Base-by-base conservation (phyloP, 352 stramenopile genomes). In the Phytophthora pinifolia region DNA sequence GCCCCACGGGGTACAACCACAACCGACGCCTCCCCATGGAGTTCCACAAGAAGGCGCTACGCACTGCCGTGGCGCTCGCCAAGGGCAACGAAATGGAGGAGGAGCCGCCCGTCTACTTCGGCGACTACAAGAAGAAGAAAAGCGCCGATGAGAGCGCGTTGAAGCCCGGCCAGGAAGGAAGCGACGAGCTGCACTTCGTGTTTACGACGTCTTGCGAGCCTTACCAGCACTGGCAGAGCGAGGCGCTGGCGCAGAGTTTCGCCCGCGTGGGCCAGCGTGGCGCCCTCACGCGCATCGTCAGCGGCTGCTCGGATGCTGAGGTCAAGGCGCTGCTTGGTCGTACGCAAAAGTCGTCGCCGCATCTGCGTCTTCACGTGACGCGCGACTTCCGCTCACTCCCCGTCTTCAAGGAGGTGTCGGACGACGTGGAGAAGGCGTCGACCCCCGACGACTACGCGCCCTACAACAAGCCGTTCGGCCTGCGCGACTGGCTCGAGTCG, bases 181-280 rank as follows among this genome's bases (percentile, higher is more conserved):
- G 77, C 46, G 69, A 92, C 12, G 71, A 88, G 12, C 35, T 91
- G 14, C 79, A 94, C 46, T 92, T 92, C 43, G 84, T 92, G 1
- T 91, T 89, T 51, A 74, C 70, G 4, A 87, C 79, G 10, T 78
- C 75, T 1, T 94, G 84, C 41, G 67, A 79, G 17, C 50, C 71
- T 0, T 63, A 77, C 20, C 72, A 89, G 33, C 54, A 94, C 49
- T 92, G 82, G 84, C 77, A 89, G 51, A 88, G 78, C 20, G 76
- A 92, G 30, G 61, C 88, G 17, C 59, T 94, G 39, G 70, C 74
- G 4, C 65, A 86, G 33, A 89, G 68, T 36, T 92, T 92, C 48
- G 69, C 62, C 4, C 66, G 67, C 37, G 76, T 87, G 10, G 43
- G 69, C 14, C 84, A 94, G 43, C 65, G 60, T 20, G 82, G 84